Evolutionary conservation across 768 basidiomycete species (phyloP).

Genomic region (Lentinula sp.): DNA sequence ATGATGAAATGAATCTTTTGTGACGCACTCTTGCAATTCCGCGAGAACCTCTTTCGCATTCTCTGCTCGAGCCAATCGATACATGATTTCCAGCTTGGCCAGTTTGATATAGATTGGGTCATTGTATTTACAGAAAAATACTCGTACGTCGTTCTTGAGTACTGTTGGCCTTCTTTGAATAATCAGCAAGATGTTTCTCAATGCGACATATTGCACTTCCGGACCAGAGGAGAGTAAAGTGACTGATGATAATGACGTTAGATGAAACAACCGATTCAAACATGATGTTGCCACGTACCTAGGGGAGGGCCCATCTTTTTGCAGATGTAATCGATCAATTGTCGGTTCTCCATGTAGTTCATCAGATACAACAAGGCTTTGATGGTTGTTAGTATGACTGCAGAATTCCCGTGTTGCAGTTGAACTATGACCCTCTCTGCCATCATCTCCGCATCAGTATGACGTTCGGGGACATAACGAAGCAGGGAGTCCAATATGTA

Average conservation of each 20-base stretch:
- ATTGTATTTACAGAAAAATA: slow-evolving; percentile 99
- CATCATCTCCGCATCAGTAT: slow-evolving; percentile 87
- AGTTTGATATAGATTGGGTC: slow-evolving; percentile 99
- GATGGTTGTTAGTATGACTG: slow-evolving; percentile 98
- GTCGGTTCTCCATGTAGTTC: slow-evolving; percentile 97
- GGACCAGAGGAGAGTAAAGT: slow-evolving; percentile 94
- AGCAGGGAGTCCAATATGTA: slow-evolving; percentile 94
- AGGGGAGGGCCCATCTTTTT: slow-evolving; percentile 98
- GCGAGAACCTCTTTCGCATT: slow-evolving; percentile 91
- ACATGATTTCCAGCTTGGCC: slow-evolving; percentile 98
- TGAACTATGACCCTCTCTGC: slow-evolving; percentile 94
- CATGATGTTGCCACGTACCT: slow-evolving; percentile 41
- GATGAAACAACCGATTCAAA: background rate
- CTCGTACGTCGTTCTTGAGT: slow-evolving; percentile 94
- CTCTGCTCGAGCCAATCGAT: slow-evolving; percentile 90
- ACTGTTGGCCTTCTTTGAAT: slow-evolving; percentile 92
- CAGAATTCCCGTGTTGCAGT: slow-evolving; percentile 96
- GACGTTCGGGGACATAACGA: slow-evolving; percentile 87
- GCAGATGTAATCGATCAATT: slow-evolving; percentile 83
- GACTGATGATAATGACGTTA: slow-evolving; percentile 42
- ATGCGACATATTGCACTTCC: slow-evolving; percentile 96
- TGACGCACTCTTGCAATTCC: slow-evolving; percentile 81
- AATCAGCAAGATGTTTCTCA: slow-evolving; percentile 95
- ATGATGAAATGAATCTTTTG: background rate
- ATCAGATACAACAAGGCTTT: slow-evolving; percentile 93